These are phyloP conservation scores for Metschnikowia aberdeeniae DNA, from an alignment of 805 yeast genomes.

Conservation along the genomic window DNA sequence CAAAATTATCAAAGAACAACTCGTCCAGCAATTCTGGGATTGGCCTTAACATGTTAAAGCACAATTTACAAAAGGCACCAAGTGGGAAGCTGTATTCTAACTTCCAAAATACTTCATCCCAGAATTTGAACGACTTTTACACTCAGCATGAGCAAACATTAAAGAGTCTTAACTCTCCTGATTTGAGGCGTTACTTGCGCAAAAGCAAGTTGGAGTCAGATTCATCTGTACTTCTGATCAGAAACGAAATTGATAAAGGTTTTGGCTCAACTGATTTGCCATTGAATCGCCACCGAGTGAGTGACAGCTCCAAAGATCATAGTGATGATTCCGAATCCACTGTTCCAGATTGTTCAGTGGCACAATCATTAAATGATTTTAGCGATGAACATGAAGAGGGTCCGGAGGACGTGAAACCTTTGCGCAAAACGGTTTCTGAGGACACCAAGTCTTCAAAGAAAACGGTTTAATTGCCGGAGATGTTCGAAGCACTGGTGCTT, in stretches of 20 bases:
- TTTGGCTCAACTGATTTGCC: neutral
- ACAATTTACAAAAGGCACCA: slow-evolving; percentile 11
- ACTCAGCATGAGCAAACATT: slow-evolving; percentile 11
- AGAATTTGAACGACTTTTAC: slow-evolving; percentile 18
- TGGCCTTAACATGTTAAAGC: slow-evolving; percentile 38
- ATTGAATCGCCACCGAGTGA: neutral
- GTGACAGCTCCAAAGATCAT: neutral
- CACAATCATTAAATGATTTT: neutral
- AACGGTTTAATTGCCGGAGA: neutral
- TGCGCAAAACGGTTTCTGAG: slow-evolving; percentile 1
- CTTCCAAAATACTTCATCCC: slow-evolving; percentile 16
- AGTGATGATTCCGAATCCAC: slow-evolving; percentile 2
- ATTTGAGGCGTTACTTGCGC: slow-evolving; percentile 14
- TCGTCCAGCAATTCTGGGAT: slow-evolving; percentile 34
- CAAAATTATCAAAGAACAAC: slow-evolving; percentile 24
- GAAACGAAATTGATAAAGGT: neutral
- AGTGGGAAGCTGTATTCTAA: neutral
- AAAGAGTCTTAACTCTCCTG: slow-evolving; percentile 24
- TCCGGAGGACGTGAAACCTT: neutral
- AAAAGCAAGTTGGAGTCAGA: slow-evolving; percentile 9
- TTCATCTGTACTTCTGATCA: neutral
- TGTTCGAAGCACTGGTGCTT: neutral
- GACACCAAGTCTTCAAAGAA: neutral
- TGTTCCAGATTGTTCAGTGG: neutral
- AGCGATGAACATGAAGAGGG: neutral